These are phyloP conservation scores for Magnaporthales sp. DNA, from an alignment of 2,329 filamentous ascomycete species.

Conservation along the genomic window DNA sequence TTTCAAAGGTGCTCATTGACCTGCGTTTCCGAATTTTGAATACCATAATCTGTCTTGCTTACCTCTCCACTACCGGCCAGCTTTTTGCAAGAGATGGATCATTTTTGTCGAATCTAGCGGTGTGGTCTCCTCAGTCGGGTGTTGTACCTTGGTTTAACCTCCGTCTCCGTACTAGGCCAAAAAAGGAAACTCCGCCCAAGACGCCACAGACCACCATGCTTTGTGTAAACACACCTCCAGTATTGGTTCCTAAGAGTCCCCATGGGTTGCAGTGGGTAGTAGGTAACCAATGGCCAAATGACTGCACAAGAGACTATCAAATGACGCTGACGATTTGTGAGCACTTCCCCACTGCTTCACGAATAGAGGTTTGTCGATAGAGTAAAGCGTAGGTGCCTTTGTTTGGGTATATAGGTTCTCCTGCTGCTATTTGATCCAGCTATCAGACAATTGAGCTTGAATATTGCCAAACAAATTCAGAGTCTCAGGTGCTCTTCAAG, in stretches of 20 bases:
- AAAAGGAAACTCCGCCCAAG: background rate
- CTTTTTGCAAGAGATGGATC: too few relatives aligned
- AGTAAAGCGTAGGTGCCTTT: background rate
- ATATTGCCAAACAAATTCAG: background rate
- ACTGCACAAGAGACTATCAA: background rate
- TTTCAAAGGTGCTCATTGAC: too few relatives aligned
- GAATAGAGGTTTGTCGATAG: background rate
- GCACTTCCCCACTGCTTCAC: background rate
- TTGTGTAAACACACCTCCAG: background rate
- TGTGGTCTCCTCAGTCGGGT: background rate
- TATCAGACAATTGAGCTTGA: background rate
- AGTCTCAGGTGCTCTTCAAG: background rate
- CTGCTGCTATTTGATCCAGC: background rate
- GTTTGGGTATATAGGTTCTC: background rate
- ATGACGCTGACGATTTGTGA: background rate
- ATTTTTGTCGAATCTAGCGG: background rate
- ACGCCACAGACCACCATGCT: too few relatives aligned
- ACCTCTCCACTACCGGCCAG: background rate
- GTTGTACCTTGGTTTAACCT: background rate
- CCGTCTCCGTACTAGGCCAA: background rate
- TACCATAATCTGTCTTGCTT: background rate
- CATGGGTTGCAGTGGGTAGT: background rate
- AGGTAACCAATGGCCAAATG: background rate
- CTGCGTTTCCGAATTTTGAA: background rate
- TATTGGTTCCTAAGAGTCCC: background rate